Conservation (phyloP, 371 early-diverging fungal genomes). For the Encephalitozoon cuniculi region DNA sequence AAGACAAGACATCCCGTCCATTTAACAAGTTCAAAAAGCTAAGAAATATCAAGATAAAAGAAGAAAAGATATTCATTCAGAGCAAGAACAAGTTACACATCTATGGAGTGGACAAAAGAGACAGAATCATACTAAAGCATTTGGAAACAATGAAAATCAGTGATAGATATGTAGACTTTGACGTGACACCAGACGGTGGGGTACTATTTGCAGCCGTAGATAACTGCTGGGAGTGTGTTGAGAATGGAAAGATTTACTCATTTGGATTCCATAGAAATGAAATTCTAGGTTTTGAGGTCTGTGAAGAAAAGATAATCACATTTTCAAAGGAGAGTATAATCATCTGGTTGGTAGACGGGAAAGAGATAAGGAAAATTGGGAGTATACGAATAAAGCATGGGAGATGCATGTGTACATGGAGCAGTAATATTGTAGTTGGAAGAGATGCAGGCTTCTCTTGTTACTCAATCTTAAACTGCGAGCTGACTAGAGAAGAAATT, state of each 20-base stretch:
- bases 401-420: background rate
- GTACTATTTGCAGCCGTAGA: slow-evolving; percentile 1
- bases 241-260: background rate
- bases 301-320: slow-evolving; percentile 5
- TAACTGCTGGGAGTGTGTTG: slow-evolving; percentile 19
- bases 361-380: background rate
- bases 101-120: background rate
- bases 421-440: slow-evolving; percentile 5
- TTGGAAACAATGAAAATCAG: background rate
- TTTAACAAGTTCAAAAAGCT: slow-evolving; percentile 37
- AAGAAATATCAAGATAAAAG: slow-evolving; percentile 11
- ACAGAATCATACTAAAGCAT: background rate
- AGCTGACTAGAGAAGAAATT: background rate
- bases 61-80: slow-evolving; percentile 13
- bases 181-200: background rate
- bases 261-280: slow-evolving; percentile 15
- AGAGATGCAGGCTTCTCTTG: background rate
- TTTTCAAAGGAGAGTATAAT: slow-evolving; percentile 37
- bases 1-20: background rate
- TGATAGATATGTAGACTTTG: slow-evolving; percentile 12
- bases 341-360: slow-evolving; percentile 19
- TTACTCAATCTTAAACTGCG: background rate
- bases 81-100: slow-evolving; percentile 20
- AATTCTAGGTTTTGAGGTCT: background rate
- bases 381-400: slow-evolving; percentile 16